Base-by-base conservation (phyloP, 805 yeast genomes). In the Candida easanensis region DNA sequence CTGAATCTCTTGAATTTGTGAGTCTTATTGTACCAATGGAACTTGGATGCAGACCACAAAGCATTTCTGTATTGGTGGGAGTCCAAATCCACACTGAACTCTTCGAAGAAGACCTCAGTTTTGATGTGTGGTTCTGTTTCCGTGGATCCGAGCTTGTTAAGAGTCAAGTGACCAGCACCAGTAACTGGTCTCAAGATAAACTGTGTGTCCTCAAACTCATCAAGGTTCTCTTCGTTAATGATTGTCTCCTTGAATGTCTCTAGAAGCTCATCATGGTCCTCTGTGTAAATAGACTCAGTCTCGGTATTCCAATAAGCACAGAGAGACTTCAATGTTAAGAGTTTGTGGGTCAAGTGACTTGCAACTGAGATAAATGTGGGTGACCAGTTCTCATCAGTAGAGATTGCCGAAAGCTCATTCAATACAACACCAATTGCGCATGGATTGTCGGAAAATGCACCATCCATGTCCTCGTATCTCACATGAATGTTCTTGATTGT, bases 401-500 rank as follows among this genome's bases (percentile, higher is more conserved):
- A 88, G 0, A 89, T 85, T 0, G 97, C 98, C 0, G 97, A 88
- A 33, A 93, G 70, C 64, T 93, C 98, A 33, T 79, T 76, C 38
- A 93, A 71, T 0, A 95, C 84, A 15, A 88, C 54, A 4, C 99
- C 99, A 30, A 89, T 65, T 0, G 97, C 73, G 52, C 86, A 87
- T 3, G 97, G 95, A 23, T 61, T 58, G 44, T 81, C 84, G 0
- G 95, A 82, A 51, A 88, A 81, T 4, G 79, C 74, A 33, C 76
- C 69, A 6, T 75, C 68, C 45, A 72, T 74, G 64, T 93, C 99
- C 57, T 95, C 99, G 57, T 90, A 93, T 44, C 99, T 74, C 17
- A 93, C 63, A 62, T 93, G 99, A 50, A 93, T 93, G 58, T 88
- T 88, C 54, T 82, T 87, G 51, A 93, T 87, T 2, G 96, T 86